Percentiles rank a stretch among this genome's conserved stretches.
These are phyloP conservation scores for Aspergillus latus DNA, from an alignment of 2,329 filamentous ascomycete species.

Conservation along the genomic window DNA sequence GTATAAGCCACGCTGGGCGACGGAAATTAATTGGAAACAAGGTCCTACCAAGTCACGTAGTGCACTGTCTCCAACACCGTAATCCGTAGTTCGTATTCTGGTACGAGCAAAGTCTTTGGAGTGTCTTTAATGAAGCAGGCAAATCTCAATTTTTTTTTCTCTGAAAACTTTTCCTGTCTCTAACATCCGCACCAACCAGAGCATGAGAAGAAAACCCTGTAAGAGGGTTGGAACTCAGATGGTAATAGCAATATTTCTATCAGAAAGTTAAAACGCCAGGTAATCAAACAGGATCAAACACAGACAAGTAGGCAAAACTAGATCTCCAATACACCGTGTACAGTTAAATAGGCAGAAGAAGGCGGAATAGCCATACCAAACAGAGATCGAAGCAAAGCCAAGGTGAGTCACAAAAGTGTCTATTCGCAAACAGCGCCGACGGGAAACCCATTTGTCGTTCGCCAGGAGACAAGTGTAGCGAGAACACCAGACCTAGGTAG, in stretches of 20 bases:
- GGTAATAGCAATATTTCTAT: slow-evolving; percentile 16
- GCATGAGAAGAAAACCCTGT: slow-evolving; percentile 9
- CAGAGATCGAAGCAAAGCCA: slow-evolving; percentile 12
- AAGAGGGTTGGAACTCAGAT: slow-evolving; percentile 12
- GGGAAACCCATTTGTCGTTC: not conserved
- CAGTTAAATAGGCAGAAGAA: slow-evolving; percentile 8
- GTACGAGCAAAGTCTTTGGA: not conserved
- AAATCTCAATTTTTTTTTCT: slow-evolving; percentile 10
- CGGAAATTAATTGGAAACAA: too few relatives aligned
- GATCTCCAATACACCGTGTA: slow-evolving; percentile 19
- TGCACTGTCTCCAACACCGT: too few relatives aligned
- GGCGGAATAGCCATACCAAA: slow-evolving; percentile 5
- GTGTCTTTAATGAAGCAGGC: not conserved
- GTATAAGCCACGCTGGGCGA: too few relatives aligned
- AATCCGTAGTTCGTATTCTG: too few relatives aligned
- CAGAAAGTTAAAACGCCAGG: slow-evolving; percentile 12
- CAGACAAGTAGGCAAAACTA: slow-evolving; percentile 5
- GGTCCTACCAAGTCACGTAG: too few relatives aligned
- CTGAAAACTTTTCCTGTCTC: slow-evolving; percentile 17
- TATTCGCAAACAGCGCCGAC: not conserved
- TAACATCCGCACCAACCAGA: not conserved
- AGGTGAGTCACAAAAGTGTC: not conserved
- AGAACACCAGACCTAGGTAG: not conserved
- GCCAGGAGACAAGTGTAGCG: not conserved
- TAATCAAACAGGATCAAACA: slow-evolving; percentile 5